These are phyloP conservation scores for Athelia psychrophila DNA, from an alignment of 1,284 basidiomycete genomes.

Conservation along the genomic window DNA sequence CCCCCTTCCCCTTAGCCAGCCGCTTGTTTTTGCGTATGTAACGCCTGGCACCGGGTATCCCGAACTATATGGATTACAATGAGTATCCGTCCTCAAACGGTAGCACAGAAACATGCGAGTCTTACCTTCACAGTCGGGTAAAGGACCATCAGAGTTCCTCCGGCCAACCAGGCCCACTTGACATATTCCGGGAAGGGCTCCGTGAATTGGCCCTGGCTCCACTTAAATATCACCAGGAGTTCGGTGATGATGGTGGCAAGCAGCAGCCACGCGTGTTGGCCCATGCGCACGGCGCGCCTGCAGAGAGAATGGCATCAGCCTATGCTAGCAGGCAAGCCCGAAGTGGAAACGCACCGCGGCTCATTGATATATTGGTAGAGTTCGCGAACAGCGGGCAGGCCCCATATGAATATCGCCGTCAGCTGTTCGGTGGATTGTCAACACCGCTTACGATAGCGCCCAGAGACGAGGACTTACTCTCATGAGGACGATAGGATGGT, in stretches of 20 bases:
- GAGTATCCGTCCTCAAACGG: not conserved
- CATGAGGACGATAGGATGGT: slow-evolving; percentile 77
- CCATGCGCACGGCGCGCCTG: slow-evolving; percentile 79
- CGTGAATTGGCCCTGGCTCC: slow-evolving; percentile 70
- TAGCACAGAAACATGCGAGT: not conserved
- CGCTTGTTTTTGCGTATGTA: not conserved
- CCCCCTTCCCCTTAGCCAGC: not conserved
- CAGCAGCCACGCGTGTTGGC: slow-evolving; percentile 81
- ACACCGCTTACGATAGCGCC: not conserved
- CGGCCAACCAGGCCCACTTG: slow-evolving; percentile 63
- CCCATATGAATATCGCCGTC: slow-evolving; percentile 76
- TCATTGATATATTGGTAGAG: slow-evolving; percentile 78
- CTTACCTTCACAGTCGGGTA: slow-evolving; percentile 69
- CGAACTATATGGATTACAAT: not conserved
- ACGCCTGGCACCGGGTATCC: not conserved
- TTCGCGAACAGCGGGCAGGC: slow-evolving; percentile 77
- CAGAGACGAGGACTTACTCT: slow-evolving; percentile 26
- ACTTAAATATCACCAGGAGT: slow-evolving; percentile 70
- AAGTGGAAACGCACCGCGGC: slow-evolving; percentile 53
- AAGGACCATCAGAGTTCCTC: slow-evolving; percentile 51
- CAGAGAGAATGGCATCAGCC: slow-evolving; percentile 6
- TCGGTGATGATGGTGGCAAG: slow-evolving; percentile 81
- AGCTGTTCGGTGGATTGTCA: slow-evolving; percentile 29
- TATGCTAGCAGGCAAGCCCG: no score
- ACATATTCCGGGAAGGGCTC: slow-evolving; percentile 62